Base-by-base conservation (phyloP, 768 basidiomycete species). In the Termitomyces sp. region DNA sequence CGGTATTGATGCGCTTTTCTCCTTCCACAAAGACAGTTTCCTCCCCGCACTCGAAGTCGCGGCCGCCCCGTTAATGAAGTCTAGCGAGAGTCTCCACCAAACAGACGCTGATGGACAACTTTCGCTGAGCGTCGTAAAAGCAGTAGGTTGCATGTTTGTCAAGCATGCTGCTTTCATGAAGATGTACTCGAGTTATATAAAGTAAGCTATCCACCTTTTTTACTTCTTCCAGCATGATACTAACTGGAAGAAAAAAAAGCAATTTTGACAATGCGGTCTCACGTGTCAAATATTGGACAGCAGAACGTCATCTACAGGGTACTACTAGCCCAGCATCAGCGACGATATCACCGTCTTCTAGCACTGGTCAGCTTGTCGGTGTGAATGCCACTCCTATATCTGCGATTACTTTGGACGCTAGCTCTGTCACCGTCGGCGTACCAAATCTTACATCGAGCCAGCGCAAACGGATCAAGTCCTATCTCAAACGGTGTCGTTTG, bases 181-280 rank as follows among this genome's bases (percentile, higher is more conserved):
- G 75, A 98, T 98, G 90, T 99, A 99, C 70, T 94, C 94, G 33
- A 90, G 89, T 45, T 99, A 98, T 70, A 96, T 96, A 79, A 98
- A 98, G 92, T 94, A 69, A 68, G 88, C 73, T 33, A 44, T 33
- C 22, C n/a, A 18, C n/a, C 13, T n/a, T 14, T 40, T 50, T 56
- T 52, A 49, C 61, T 59, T 9, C 57, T 40, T 50, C 36, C 51
- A 45, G 54, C 36, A 57, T 50, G 43, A 35, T 13, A 13, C 33
- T 54, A 35, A 46, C 30, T 16, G 20, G 36, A 13, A 47, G 61
- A 36, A 26, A 41, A 26, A 38, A 41, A 65, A 94, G 92, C 72
- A 95, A 96, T 71, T 98, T 98, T 70, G 95, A 98, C 70, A 92
- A 87, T 68, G 90, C 94, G 2, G 82, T 95, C 11, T 84, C 91